Percentiles rank a stretch among this genome's conserved stretches.
phyloP scores from a whole-genome alignment of 306 rosid species.

The Oxytropis ochrocephala region DNA sequence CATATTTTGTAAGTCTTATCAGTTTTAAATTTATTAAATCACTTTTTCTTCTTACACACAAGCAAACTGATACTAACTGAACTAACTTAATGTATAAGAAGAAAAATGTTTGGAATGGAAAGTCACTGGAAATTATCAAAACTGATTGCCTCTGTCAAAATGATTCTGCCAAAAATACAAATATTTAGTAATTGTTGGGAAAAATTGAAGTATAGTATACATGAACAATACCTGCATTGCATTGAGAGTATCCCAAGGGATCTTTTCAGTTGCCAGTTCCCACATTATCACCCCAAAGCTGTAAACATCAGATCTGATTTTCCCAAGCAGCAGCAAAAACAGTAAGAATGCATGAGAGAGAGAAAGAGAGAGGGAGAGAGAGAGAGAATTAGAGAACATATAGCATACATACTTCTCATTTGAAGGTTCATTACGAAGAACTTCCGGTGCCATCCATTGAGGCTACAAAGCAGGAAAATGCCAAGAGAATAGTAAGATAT shows the following conservation, averaged over 20 bases:
- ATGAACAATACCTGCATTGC: slow-evolving; percentile 79
- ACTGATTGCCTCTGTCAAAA: too few species aligned
- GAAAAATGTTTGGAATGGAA: too few species aligned
- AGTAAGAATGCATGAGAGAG: neutral
- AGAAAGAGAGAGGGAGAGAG: neutral
- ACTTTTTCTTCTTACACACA: neutral
- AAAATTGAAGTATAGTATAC: neutral
- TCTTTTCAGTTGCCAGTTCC: slow-evolving; percentile 95
- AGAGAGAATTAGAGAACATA: neutral
- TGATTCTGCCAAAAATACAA: too few species aligned
- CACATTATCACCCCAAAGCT: slow-evolving; percentile 96
- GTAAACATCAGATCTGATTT: slow-evolving; percentile 86
- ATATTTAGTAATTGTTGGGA: too few species aligned
- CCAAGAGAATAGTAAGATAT: slow-evolving; percentile 58
- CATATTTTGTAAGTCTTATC: neutral
- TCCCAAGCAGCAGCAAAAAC: slow-evolving; percentile 17
- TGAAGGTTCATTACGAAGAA: slow-evolving; percentile 44
- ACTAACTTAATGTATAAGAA: too few species aligned
- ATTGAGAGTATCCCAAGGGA: slow-evolving; percentile 97
- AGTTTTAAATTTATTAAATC: neutral
- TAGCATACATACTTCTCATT: slow-evolving; percentile 42
- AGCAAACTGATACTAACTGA: too few species aligned
- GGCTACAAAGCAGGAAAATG: slow-evolving; percentile 29
- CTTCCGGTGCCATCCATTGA: slow-evolving; percentile 56
- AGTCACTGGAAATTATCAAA: too few species aligned